phyloP scores from a whole-genome alignment of 2,329 filamentous ascomycete species.

The Endoconidiophora laricicola region DNA sequence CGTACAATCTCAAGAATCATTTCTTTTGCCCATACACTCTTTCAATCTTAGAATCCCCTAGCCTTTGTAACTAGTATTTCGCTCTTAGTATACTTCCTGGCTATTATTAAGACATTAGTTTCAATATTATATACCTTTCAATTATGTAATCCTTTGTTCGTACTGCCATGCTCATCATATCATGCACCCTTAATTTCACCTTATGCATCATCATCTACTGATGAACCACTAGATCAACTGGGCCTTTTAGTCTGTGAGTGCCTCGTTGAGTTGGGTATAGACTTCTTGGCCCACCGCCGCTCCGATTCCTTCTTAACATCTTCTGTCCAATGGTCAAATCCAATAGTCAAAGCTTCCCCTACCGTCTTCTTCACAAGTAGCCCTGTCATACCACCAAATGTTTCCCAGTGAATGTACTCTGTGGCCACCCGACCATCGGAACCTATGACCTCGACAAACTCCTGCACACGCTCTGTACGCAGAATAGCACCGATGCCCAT shows the following conservation, averaged over 20 bases:
- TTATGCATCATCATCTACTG: background rate
- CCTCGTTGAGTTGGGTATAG: no score
- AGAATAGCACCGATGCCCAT: slow-evolving; percentile 19
- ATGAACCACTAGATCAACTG: no score
- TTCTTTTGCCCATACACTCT: no score
- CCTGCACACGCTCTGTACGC: slow-evolving; percentile 26
- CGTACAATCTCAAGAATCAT: background rate
- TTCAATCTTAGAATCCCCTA: no score
- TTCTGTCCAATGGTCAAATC: slow-evolving; percentile 24
- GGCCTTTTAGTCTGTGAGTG: no score
- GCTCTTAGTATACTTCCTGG: no score
- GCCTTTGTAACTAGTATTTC: no score
- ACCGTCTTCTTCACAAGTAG: slow-evolving; percentile 20
- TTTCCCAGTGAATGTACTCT: slow-evolving; percentile 28
- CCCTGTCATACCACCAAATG: slow-evolving; percentile 26
- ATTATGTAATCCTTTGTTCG: no score
- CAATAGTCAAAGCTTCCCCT: slow-evolving; percentile 19
- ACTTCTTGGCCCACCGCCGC: background rate
- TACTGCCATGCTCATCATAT: no score
- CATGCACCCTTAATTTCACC: no score
- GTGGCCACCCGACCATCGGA: slow-evolving; percentile 18
- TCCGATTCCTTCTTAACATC: slow-evolving; percentile 21
- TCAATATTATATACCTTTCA: no score
- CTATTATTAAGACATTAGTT: no score
- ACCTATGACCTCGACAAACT: slow-evolving; percentile 19